Percentiles rank a stretch among this genome's conserved stretches.
phyloP scores from a whole-genome alignment of 2,329 filamentous ascomycete species.

The Beauveria sp. region DNA sequence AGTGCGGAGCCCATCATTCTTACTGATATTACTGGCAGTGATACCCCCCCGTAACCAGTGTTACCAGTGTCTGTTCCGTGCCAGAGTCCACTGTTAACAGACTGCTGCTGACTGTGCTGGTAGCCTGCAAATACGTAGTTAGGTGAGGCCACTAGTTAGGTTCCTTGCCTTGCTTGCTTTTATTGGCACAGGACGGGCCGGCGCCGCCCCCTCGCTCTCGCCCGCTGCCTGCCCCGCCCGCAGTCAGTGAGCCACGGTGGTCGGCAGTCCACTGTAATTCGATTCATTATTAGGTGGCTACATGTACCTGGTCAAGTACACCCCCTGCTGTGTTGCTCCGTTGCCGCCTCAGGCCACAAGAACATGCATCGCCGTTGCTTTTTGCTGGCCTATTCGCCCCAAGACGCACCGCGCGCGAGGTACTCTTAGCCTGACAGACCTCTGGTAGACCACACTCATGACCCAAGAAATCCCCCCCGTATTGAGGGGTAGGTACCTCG shows the following conservation, averaged over 20 bases:
- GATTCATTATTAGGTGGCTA: not conserved
- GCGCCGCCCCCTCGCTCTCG: conserved; percentile 8
- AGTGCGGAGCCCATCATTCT: conserved; percentile 4
- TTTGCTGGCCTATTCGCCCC: not conserved
- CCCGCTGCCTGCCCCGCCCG: conserved; percentile 8
- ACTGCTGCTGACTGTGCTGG: not conserved
- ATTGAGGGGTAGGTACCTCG: conserved; percentile 8
- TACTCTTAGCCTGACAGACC: not conserved
- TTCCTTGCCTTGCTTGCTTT: not conserved
- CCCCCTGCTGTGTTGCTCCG: not conserved
- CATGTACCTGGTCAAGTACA: conserved; percentile 1
- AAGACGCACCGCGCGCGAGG: not conserved
- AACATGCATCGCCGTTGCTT: not conserved
- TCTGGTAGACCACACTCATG: not conserved
- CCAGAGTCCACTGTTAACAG: not conserved
- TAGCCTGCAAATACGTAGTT: not conserved
- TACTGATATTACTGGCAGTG: not conserved
- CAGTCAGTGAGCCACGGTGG: not conserved
- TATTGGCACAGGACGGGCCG: conserved; percentile 8
- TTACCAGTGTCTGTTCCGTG: not conserved
- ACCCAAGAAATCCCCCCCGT: not conserved
- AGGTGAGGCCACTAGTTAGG: no score
- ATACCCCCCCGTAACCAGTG: not conserved
- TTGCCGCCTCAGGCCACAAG: not conserved
- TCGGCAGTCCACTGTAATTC: not conserved